phyloP scores from a whole-genome alignment of 805 yeast genomes.

The Debaryomyces maramus region DNA sequence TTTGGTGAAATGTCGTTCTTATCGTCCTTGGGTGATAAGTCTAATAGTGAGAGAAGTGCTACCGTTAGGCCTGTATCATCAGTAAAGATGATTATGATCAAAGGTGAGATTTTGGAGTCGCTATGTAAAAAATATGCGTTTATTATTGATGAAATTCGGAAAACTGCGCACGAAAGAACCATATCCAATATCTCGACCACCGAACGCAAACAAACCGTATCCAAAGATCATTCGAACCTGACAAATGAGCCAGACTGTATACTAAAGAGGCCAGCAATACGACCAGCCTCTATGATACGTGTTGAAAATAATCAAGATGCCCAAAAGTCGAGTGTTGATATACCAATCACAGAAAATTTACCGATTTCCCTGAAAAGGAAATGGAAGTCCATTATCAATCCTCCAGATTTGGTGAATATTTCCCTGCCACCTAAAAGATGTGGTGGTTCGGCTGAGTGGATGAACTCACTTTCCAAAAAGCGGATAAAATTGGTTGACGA shows the following conservation, averaged over 20 bases:
- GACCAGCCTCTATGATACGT: too few species aligned
- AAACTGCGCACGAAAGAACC: slow-evolving; percentile 57
- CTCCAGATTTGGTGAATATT: too few species aligned
- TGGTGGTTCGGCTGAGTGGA: too few species aligned
- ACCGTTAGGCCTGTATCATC: slow-evolving; percentile 61
- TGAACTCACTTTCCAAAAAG: too few species aligned
- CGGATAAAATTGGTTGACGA: too few species aligned
- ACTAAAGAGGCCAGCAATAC: too few species aligned
- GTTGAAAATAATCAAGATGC: too few species aligned
- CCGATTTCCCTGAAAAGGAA: slow-evolving; percentile 10
- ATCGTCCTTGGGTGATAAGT: slow-evolving; percentile 38
- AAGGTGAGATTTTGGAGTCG: slow-evolving; percentile 53
- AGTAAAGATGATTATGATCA: slow-evolving; percentile 60
- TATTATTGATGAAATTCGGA: slow-evolving; percentile 57
- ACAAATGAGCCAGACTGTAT: too few species aligned
- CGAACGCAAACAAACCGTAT: slow-evolving; percentile 15
- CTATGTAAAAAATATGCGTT: slow-evolving; percentile 59
- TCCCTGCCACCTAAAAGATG: too few species aligned
- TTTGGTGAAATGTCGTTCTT: slow-evolving; percentile 80
- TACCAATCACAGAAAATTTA: slow-evolving; percentile 18
- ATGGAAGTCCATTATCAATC: too few species aligned
- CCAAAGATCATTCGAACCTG: too few species aligned
- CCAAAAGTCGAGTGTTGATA: too few species aligned
- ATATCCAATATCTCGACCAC: slow-evolving; percentile 21
- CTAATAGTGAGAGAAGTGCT: slow-evolving; percentile 50